Percentiles rank a stretch among this genome's conserved stretches.
Evolutionary conservation across 345 rosid genomes (phyloP).

Genomic region (Salix viminalis): DNA sequence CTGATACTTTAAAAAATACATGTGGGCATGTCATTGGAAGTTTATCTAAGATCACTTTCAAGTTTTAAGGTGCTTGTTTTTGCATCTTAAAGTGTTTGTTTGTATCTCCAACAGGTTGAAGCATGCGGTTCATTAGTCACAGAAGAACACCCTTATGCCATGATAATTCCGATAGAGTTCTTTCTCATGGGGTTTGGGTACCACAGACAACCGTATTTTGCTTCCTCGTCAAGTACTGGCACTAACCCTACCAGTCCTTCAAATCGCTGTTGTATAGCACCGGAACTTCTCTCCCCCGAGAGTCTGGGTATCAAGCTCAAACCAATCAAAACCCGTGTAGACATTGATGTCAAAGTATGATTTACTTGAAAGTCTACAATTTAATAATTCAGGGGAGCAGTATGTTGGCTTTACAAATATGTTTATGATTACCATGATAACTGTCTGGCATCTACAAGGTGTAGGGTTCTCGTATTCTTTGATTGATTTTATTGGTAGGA

Average conservation of each 20-base stretch:
- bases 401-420: constrained; percentile 6
- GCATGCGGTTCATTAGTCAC: constrained; percentile 64
- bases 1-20: no score
- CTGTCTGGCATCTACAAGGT: constrained; percentile 9
- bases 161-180: constrained; percentile 58
- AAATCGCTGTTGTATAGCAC: constrained; percentile 41
- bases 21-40: no score
- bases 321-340: constrained; percentile 54
- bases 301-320: constrained; percentile 63
- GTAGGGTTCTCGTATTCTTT: constrained; percentile 33
- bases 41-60: neutral
- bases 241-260: constrained; percentile 39
- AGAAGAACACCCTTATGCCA: constrained; percentile 61
- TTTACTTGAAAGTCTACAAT: neutral
- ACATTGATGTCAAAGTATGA: neutral
- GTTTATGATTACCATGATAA: neutral
- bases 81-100: neutral
- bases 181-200: constrained; percentile 51
- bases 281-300: constrained; percentile 59
- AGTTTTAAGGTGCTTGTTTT: neutral
- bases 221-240: constrained; percentile 35
- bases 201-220: constrained; percentile 29
- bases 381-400: neutral
- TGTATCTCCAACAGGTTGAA: constrained; percentile 38
- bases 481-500: constrained; percentile 30